Evolutionary conservation across 768 basidiomycete species (phyloP).

Genomic region (Mycena albidolilacea): DNA sequence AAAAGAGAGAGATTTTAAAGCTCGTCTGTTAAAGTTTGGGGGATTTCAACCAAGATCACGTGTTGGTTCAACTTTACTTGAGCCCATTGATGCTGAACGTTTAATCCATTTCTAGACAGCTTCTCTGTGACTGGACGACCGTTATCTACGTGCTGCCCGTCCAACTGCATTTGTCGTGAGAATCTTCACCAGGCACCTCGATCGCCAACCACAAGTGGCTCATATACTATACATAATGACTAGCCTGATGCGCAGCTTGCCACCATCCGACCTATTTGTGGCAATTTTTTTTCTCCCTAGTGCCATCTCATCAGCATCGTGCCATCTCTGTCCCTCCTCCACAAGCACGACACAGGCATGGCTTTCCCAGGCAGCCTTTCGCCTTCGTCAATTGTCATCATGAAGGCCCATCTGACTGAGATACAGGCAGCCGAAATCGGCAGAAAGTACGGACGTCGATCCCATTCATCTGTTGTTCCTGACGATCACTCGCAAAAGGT

Average conservation of each 20-base stretch:
- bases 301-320: too few species aligned
- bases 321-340: too few species aligned
- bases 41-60: conserved; percentile 2
- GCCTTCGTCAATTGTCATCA: background rate
- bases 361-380: too few species aligned
- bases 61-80: conserved; percentile 8
- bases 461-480: background rate
- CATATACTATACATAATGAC: too few species aligned
- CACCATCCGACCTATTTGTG: too few species aligned
- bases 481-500: background rate
- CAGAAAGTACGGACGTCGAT: background rate
- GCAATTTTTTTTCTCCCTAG: too few species aligned
- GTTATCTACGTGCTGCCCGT: background rate
- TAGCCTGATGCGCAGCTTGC: too few species aligned
- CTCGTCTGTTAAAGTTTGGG: background rate
- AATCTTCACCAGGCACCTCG: background rate
- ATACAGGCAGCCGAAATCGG: conserved; percentile 3
- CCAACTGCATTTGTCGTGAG: conserved; percentile 12
- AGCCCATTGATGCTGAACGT: background rate
- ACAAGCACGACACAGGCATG: too few species aligned
- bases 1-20: background rate
- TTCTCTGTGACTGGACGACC: background rate
- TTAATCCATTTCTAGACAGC: conserved; percentile 3
- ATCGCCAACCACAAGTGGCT: too few species aligned
- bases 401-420: background rate